Conservation (phyloP, 768 basidiomycete species). For the Leccinum disarticulatum region DNA sequence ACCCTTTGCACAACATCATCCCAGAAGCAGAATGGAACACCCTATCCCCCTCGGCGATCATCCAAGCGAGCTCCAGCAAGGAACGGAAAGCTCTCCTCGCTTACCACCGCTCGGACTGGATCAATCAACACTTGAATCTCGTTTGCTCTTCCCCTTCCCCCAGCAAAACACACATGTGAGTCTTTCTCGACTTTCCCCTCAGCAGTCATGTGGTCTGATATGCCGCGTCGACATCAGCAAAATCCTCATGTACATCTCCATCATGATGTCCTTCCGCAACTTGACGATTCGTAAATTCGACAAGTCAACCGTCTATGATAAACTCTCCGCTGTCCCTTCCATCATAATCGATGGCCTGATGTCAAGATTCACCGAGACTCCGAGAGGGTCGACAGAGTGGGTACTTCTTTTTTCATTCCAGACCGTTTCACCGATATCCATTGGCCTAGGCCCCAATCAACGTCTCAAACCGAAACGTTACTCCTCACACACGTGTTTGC, state of each 20-base stretch:
- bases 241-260: conserved; percentile 76
- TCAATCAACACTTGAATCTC: conserved; percentile 61
- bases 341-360: conserved; percentile 73
- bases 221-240: conserved; percentile 45
- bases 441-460: conserved; percentile 45
- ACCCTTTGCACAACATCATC: conserved; percentile 73
- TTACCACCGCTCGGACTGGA: conserved; percentile 63
- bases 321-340: conserved; percentile 56
- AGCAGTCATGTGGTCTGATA: conserved; percentile 1
- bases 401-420: conserved; percentile 13
- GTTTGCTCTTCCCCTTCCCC: conserved; percentile 42
- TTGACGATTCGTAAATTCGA: conserved; percentile 41
- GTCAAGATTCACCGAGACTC: conserved; percentile 75
- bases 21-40: conserved; percentile 79
- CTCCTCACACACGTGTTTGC: conserved; percentile 80
- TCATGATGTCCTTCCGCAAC: conserved; percentile 72
- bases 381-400: conserved; percentile 65
- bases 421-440: not conserved
- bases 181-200: conserved; percentile 27
- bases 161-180: conserved; percentile 65
- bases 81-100: conserved; percentile 61
- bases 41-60: conserved; percentile 55
- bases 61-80: conserved; percentile 45
- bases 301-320: conserved; percentile 54
- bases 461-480: conserved; percentile 67